Conservation (phyloP, 2,329 filamentous ascomycete genomes). For the Pseudogymnoascus sp. region DNA sequence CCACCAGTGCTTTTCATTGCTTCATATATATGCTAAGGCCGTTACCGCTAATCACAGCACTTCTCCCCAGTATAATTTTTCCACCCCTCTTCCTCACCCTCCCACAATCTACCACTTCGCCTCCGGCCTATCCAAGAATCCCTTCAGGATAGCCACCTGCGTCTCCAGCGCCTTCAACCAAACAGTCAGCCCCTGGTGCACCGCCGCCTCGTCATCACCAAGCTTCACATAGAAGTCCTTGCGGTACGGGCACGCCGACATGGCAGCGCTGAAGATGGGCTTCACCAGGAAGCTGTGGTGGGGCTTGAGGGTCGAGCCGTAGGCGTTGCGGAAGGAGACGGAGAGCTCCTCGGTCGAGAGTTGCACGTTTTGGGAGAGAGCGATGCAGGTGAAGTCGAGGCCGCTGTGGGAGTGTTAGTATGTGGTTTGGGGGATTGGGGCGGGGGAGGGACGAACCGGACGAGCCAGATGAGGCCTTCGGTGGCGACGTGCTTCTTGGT, state of each 20-base stretch:
- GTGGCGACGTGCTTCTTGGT: constrained; percentile 80
- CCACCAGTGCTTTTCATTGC: background rate
- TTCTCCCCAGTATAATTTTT: background rate
- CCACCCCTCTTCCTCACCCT: background rate
- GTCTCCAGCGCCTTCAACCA: constrained; percentile 76
- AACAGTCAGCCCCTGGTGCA: constrained; percentile 53
- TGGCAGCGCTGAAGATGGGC: constrained; percentile 85
- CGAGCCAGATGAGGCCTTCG: constrained; percentile 85
- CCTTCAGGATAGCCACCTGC: constrained; percentile 67
- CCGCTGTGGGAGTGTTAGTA: constrained; percentile 46
- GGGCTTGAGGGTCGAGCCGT: constrained; percentile 79
- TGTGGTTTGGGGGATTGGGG: background rate
- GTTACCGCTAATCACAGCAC: background rate
- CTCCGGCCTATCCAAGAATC: constrained; percentile 49
- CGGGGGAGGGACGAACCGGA: constrained; percentile 51
- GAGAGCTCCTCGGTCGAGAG: constrained; percentile 67
- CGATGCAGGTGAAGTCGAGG: constrained; percentile 86
- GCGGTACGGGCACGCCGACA: constrained; percentile 87
- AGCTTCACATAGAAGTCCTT: constrained; percentile 91
- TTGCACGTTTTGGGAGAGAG: constrained; percentile 68
- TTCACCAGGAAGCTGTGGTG: constrained; percentile 86
- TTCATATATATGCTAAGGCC: background rate
- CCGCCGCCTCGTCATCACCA: constrained; percentile 56
- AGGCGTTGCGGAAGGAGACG: constrained; percentile 78
- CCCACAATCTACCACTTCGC: constrained; percentile 28